Conservation (phyloP, 1,284 basidiomycete genomes). For the Porogramme epimiltina region DNA sequence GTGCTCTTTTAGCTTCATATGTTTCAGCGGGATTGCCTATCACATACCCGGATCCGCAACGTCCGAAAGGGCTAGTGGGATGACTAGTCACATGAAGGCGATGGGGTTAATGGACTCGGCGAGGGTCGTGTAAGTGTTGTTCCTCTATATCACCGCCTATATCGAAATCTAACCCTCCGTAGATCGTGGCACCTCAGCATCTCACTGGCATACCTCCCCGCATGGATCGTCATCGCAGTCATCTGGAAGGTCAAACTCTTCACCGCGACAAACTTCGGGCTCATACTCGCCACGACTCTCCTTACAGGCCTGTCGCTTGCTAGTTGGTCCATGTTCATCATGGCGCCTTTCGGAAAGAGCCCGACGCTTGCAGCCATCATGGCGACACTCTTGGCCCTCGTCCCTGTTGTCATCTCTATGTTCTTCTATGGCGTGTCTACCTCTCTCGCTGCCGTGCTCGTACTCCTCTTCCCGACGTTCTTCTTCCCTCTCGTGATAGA, state of each 20-base stretch:
- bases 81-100: constrained; percentile 71
- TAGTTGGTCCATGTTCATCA: constrained; percentile 71
- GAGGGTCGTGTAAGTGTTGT: constrained; percentile 51
- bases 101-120: constrained; percentile 75
- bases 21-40: constrained; percentile 70
- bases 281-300: constrained; percentile 67
- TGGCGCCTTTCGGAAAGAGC: constrained; percentile 69
- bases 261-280: constrained; percentile 55
- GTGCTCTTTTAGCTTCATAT: constrained; percentile 50
- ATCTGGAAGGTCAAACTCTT: constrained; percentile 72
- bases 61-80: constrained; percentile 57
- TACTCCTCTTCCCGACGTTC: constrained; percentile 46
- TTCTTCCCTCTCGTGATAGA: too few species aligned
- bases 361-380: constrained; percentile 74
- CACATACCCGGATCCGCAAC: constrained; percentile 71
- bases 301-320: constrained; percentile 69
- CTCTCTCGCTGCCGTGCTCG: constrained; percentile 74
- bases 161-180: not conserved
- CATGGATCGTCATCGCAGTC: constrained; percentile 66
- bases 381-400: constrained; percentile 49
- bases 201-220: constrained; percentile 58
- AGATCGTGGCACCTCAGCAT: constrained; percentile 72
- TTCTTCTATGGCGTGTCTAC: constrained; percentile 28
- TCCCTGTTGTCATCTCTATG: not conserved
- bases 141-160: too few species aligned